These are phyloP conservation scores for Pseudozyma sp. DNA, from an alignment of 1,284 basidiomycete genomes.

Conservation along the genomic window DNA sequence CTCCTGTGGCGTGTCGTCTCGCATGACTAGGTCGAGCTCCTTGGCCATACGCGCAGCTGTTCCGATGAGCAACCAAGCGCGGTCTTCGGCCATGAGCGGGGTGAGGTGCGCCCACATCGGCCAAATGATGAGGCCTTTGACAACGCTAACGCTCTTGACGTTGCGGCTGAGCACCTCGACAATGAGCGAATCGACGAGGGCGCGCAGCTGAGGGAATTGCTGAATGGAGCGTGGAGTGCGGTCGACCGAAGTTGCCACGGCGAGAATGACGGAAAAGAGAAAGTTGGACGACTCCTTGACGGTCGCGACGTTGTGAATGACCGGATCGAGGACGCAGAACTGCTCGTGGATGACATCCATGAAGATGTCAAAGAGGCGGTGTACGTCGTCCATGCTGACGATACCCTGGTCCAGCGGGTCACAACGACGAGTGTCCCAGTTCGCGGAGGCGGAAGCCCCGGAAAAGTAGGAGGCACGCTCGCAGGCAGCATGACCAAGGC, in stretches of 20 bases:
- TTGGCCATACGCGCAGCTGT: slow-evolving; percentile 51
- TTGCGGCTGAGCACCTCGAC: slow-evolving; percentile 51
- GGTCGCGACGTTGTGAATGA: slow-evolving; percentile 42
- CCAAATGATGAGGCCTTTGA: slow-evolving; percentile 50
- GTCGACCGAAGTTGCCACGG: slow-evolving; percentile 45
- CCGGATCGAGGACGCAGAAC: slow-evolving; percentile 41
- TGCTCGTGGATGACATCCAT: slow-evolving; percentile 43
- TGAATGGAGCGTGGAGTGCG: slow-evolving; percentile 37
- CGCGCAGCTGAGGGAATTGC: slow-evolving; percentile 41
- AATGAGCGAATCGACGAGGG: slow-evolving; percentile 45
- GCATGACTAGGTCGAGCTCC: slow-evolving; percentile 45
- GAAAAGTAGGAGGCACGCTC: slow-evolving; percentile 52
- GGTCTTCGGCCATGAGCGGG: slow-evolving; percentile 48
- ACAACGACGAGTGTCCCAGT: slow-evolving; percentile 45
- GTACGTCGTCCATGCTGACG: slow-evolving; percentile 44
- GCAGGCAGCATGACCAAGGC: slow-evolving; percentile 41
- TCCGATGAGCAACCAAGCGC: slow-evolving; percentile 48
- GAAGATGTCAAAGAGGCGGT: slow-evolving; percentile 42
- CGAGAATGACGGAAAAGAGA: slow-evolving; percentile 47
- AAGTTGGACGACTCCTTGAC: slow-evolving; percentile 51
- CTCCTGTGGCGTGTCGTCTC: slow-evolving; percentile 34
- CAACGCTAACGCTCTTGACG: slow-evolving; percentile 49
- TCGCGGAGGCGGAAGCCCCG: slow-evolving; percentile 39
- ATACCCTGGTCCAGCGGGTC: slow-evolving; percentile 45
- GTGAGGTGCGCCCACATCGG: slow-evolving; percentile 54